Conservation (phyloP, 768 basidiomycete species). For the Lyophyllum semitale region DNA sequence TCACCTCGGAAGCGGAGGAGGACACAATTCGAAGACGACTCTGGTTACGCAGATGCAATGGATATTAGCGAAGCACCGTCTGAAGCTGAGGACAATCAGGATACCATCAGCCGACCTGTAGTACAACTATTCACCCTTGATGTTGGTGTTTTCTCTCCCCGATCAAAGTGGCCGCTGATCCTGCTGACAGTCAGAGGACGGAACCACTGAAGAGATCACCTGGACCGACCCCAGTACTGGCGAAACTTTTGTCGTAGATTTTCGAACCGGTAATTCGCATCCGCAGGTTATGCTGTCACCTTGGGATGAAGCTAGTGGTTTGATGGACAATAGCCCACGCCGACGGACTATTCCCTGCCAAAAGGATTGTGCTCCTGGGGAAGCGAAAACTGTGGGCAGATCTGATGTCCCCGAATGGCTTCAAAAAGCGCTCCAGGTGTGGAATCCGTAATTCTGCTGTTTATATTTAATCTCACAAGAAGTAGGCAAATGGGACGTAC, state of each 20-base stretch:
- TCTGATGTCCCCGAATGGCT: constrained; percentile 61
- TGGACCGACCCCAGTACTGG: constrained; percentile 72
- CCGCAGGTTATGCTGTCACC: constrained; percentile 24
- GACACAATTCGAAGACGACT: constrained; percentile 34
- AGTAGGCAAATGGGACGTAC: constrained; percentile 61
- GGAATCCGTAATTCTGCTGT: constrained; percentile 11
- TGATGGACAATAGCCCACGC: constrained; percentile 12
- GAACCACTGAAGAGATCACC: constrained; percentile 33
- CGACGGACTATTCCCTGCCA: constrained; percentile 28
- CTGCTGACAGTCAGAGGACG: constrained; percentile 16
- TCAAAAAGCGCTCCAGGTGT: constrained; percentile 56
- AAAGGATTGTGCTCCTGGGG: constrained; percentile 19
- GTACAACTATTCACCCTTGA: neutral
- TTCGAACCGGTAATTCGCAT: constrained; percentile 71
- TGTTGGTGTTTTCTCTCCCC: constrained; percentile 2
- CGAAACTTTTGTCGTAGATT: constrained; percentile 60
- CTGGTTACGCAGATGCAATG: constrained; percentile 32
- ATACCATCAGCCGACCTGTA: neutral
- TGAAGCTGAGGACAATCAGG: neutral
- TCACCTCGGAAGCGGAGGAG: constrained; percentile 57
- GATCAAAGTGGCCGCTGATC: neutral
- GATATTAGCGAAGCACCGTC: neutral
- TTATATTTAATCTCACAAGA: neutral
- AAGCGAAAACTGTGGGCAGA: neutral
- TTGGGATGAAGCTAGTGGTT: constrained; percentile 1